phyloP scores from a whole-genome alignment of 106 monocot genomes.

The Hemerocallis citrina region DNA sequence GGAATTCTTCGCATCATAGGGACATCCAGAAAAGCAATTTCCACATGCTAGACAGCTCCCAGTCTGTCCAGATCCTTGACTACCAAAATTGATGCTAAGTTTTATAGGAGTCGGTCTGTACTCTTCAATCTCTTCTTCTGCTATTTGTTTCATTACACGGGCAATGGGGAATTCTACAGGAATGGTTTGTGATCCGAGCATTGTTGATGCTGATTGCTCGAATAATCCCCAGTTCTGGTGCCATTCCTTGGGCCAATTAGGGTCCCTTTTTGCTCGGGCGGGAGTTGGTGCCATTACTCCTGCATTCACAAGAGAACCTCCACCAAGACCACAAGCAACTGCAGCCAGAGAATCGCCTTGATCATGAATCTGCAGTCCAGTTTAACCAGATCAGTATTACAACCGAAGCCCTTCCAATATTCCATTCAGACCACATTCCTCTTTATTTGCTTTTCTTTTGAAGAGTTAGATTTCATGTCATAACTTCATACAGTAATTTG shows the following conservation, averaged over 20 bases:
- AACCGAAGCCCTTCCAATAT: background rate
- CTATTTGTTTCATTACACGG: conserved; percentile 18
- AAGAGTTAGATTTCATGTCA: too few species aligned
- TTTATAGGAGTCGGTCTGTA: conserved; percentile 19
- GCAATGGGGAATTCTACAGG: conserved; percentile 19
- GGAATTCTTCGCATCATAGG: conserved; percentile 36
- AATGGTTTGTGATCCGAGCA: conserved; percentile 14
- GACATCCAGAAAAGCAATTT: conserved; percentile 35
- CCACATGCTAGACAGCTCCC: conserved; percentile 27
- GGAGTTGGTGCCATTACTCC: conserved; percentile 20
- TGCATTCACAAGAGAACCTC: conserved; percentile 32
- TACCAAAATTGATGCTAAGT: conserved; percentile 24
- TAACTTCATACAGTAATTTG: too few species aligned
- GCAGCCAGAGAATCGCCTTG: conserved; percentile 23
- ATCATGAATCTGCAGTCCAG: conserved; percentile 16
- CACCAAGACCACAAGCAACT: conserved; percentile 29
- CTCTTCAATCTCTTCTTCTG: conserved; percentile 22
- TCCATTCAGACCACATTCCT: background rate
- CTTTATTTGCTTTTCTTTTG: background rate
- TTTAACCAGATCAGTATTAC: background rate
- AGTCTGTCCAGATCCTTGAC: conserved; percentile 4
- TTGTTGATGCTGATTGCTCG: conserved; percentile 12
- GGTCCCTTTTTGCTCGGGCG: conserved; percentile 14
- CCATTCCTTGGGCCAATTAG: conserved; percentile 32
- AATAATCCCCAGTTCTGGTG: conserved; percentile 16